phyloP scores from a whole-genome alignment of 345 rosid genomes.

The Aquilaria sinensis region DNA sequence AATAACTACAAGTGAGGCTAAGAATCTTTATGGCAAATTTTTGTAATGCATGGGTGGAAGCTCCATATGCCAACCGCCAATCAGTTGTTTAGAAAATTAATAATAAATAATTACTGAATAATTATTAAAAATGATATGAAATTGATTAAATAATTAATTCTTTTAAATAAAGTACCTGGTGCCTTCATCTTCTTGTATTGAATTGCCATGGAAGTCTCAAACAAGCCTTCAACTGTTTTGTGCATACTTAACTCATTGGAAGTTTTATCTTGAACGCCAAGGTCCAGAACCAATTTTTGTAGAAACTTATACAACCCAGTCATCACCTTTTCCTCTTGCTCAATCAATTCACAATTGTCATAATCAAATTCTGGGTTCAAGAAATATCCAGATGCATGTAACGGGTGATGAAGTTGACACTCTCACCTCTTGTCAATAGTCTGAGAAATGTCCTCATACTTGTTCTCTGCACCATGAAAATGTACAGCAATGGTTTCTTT shows the following conservation, averaged over 20 bases:
- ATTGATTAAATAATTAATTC: too few species aligned
- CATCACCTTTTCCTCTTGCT: too few species aligned
- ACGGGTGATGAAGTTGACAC: slow-evolving; percentile 5
- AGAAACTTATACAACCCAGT: neutral
- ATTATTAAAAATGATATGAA: neutral
- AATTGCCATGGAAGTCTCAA: neutral
- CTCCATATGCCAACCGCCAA: slow-evolving; percentile 3
- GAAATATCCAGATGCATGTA: slow-evolving; percentile 5
- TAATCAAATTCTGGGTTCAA: neutral
- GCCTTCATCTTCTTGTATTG: neutral
- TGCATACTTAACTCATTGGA: neutral
- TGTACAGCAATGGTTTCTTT: neutral
- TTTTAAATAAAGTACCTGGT: neutral
- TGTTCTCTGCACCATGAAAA: neutral
- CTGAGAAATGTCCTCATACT: neutral
- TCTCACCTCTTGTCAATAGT: slow-evolving; percentile 17
- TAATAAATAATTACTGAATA: neutral
- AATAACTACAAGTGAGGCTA: too few species aligned
- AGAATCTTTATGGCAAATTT: too few species aligned
- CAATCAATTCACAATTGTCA: too few species aligned
- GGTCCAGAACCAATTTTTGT: neutral
- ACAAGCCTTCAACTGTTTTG: neutral
- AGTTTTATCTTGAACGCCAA: neutral
- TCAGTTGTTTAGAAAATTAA: neutral
- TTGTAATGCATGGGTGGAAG: neutral